These are phyloP conservation scores for Phialophora verrucosa DNA, from an alignment of 2,329 filamentous ascomycete genomes.

Conservation along the genomic window DNA sequence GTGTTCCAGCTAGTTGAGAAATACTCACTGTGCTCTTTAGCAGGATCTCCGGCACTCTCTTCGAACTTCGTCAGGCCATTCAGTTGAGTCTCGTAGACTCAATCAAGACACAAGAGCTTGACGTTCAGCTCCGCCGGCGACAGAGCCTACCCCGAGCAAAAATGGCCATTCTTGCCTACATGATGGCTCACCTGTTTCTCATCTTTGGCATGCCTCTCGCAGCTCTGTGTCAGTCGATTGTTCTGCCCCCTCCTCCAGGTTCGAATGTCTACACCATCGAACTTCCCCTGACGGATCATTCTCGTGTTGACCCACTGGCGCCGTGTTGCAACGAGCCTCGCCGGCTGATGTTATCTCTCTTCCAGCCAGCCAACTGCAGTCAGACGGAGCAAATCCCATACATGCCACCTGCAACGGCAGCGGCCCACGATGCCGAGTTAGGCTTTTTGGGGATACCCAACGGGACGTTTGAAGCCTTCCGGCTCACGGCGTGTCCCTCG, in stretches of 20 bases:
- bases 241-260: slow-evolving; percentile 16
- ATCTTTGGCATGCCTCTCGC: not conserved
- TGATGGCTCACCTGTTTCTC: not conserved
- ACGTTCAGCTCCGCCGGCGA: not conserved
- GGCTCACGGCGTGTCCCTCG: slow-evolving; percentile 18
- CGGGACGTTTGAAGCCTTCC: slow-evolving; percentile 41
- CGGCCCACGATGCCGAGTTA: slow-evolving; percentile 35
- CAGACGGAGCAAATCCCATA: slow-evolving; percentile 34
- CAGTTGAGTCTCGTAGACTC: not conserved
- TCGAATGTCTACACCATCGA: slow-evolving; percentile 22
- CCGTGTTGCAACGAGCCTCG: slow-evolving; percentile 25
- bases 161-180: not conserved
- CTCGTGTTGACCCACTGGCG: slow-evolving; percentile 23
- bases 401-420: slow-evolving; percentile 43
- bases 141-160: not conserved
- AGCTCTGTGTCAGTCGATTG: slow-evolving; percentile 1
- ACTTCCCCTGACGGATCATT: slow-evolving; percentile 24
- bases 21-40: not conserved
- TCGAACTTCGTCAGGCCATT: not conserved
- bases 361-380: slow-evolving; percentile 24
- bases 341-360: slow-evolving; percentile 26
- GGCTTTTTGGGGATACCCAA: slow-evolving; percentile 38
- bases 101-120: not conserved
- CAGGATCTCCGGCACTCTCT: not conserved
- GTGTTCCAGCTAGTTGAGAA: not conserved